Evolutionary conservation across 495 filamentous ascomycete genomes (phyloP).

Genomic region (Talaromyces ruber): DNA sequence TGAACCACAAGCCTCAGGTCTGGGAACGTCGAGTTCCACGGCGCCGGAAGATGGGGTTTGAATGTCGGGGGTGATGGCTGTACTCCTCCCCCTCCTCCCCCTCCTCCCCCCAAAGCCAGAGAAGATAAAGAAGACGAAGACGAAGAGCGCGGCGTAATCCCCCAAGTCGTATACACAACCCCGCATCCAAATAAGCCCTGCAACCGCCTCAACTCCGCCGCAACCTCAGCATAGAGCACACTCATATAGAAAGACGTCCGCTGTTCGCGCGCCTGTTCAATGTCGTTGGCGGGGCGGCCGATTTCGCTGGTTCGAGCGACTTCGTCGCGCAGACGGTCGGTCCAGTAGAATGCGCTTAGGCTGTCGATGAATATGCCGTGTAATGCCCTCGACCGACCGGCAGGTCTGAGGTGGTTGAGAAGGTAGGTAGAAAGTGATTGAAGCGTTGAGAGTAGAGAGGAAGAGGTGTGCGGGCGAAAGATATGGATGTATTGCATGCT

Average conservation of each 20-base stretch:
- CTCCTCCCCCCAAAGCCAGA: not conserved
- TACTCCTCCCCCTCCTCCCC: constrained; percentile 9
- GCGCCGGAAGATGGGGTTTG: constrained; percentile 31
- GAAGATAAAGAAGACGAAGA: not conserved
- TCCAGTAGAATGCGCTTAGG: constrained; percentile 50
- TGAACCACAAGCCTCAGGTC: constrained; percentile 38
- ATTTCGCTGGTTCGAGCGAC: constrained; percentile 31
- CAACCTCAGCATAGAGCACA: constrained; percentile 27
- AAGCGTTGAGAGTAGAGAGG: constrained; percentile 44
- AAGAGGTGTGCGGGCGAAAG: constrained; percentile 47
- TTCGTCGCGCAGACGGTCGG: constrained; percentile 43
- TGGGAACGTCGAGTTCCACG: constrained; percentile 38
- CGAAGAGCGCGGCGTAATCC: not conserved
- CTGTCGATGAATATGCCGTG: constrained; percentile 45
- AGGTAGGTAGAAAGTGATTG: constrained; percentile 41
- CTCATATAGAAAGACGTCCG: constrained; percentile 24
- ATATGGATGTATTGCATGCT: constrained; percentile 41
- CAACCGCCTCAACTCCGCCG: constrained; percentile 24
- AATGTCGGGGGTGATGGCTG: constrained; percentile 22
- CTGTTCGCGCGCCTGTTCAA: constrained; percentile 20
- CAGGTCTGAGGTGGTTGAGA: constrained; percentile 12
- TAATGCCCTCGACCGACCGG: constrained; percentile 32
- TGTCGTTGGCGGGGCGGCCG: constrained; percentile 20
- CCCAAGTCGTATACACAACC: constrained; percentile 29
- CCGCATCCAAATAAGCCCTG: constrained; percentile 29